Percentiles rank a stretch among this genome's conserved stretches.
These are phyloP conservation scores for Neocatenulostroma microsporum DNA, from an alignment of 2,329 filamentous ascomycete genomes.

Conservation along the genomic window DNA sequence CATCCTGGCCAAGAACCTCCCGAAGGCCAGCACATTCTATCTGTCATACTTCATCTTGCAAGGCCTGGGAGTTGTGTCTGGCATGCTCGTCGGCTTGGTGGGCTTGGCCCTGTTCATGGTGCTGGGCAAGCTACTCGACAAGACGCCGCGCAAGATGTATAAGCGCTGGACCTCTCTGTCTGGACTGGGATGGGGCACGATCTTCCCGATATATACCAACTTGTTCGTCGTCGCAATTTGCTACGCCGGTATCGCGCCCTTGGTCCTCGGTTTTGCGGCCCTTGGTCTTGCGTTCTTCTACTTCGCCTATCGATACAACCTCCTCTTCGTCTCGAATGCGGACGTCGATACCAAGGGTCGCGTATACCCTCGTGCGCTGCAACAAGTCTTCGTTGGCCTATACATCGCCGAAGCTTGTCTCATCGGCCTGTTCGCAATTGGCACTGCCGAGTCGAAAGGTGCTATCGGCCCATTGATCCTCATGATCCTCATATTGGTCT, in stretches of 20 bases:
- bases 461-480: slow-evolving; percentile 35
- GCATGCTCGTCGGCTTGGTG: slow-evolving; percentile 23
- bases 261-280: slow-evolving; percentile 38
- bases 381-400: slow-evolving; percentile 38
- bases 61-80: slow-evolving; percentile 22
- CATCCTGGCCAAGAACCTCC: slow-evolving; percentile 28
- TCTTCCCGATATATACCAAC: slow-evolving; percentile 32
- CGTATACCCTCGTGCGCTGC: slow-evolving; percentile 36
- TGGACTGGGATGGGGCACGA: slow-evolving; percentile 36
- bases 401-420: slow-evolving; percentile 41
- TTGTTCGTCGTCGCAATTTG: slow-evolving; percentile 29
- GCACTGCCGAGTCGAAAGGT: slow-evolving; percentile 22
- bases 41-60: slow-evolving; percentile 31
- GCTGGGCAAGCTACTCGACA: slow-evolving; percentile 27
- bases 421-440: slow-evolving; percentile 40
- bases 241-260: slow-evolving; percentile 31
- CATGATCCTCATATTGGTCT: slow-evolving; percentile 33
- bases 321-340: slow-evolving; percentile 40
- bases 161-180: slow-evolving; percentile 35
- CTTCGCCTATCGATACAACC: slow-evolving; percentile 42
- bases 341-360: slow-evolving; percentile 38
- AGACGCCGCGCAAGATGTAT: slow-evolving; percentile 39
- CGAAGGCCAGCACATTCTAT: slow-evolving; percentile 32
- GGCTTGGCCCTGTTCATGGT: slow-evolving; percentile 24
- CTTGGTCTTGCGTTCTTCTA: slow-evolving; percentile 39